phyloP scores from a whole-genome alignment of 768 basidiomycete genomes.

The Russula griseocarnosa region DNA sequence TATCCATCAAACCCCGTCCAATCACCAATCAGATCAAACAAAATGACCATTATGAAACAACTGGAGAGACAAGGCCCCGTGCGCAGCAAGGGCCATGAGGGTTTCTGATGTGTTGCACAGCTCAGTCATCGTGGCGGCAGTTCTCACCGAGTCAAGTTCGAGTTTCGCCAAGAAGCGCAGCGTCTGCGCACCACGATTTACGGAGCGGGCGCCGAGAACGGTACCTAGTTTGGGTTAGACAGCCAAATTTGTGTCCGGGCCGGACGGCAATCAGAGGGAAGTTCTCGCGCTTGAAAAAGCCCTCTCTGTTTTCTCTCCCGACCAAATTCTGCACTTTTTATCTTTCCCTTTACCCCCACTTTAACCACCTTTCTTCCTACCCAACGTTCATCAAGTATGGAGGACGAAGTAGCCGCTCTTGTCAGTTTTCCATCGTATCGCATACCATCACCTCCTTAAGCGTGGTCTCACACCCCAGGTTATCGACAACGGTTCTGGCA shows the following conservation, averaged over 20 bases:
- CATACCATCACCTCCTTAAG: slow-evolving; percentile 8
- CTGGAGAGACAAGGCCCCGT: neutral
- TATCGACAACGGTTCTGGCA: slow-evolving; percentile 94
- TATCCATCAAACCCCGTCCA: neutral
- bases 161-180: slow-evolving; percentile 18
- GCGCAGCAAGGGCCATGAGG: slow-evolving; percentile 7
- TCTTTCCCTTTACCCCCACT: neutral
- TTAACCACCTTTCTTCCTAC: slow-evolving; percentile 8
- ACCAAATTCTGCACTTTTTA: neutral
- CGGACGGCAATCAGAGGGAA: slow-evolving; percentile 9
- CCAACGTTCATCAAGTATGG: slow-evolving; percentile 41
- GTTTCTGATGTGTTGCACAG: neutral
- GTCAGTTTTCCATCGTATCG: slow-evolving; percentile 34
- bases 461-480: slow-evolving; percentile 44
- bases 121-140: neutral
- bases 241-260: neutral
- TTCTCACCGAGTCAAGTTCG: neutral
- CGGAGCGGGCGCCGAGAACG: neutral
- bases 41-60: neutral
- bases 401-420: slow-evolving; percentile 62
- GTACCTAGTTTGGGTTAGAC: slow-evolving; percentile 5
- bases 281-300: neutral
- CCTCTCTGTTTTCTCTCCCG: neutral
- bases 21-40: neutral
- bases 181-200: neutral